Evolutionary conservation across 1,284 basidiomycete species (phyloP).

Genomic region (Termitomyces sp.): DNA sequence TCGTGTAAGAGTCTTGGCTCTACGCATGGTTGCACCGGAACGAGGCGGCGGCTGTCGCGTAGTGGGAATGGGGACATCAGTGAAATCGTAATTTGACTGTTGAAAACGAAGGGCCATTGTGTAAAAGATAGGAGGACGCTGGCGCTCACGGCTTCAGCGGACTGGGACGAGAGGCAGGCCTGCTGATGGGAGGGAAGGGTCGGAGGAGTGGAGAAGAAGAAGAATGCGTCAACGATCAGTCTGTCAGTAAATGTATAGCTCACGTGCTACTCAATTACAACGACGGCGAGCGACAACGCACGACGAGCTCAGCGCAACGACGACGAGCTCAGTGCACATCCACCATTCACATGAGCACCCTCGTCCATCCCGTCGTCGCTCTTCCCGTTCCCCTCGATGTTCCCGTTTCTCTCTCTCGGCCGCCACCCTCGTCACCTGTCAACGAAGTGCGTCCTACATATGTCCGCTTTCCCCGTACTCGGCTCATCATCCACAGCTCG

Average conservation of each 20-base stretch:
- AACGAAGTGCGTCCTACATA: conserved; percentile 2
- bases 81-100: conserved; percentile 45
- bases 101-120: conserved; percentile 55
- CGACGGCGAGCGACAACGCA: not conserved
- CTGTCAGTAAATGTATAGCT: conserved; percentile 3
- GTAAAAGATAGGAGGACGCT: conserved; percentile 25
- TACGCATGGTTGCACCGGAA: conserved; percentile 59
- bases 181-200: conserved; percentile 15
- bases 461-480: not conserved
- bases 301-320: not conserved
- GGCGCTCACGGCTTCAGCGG: conserved; percentile 21
- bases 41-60: conserved; percentile 49
- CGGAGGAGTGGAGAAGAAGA: conserved; percentile 18
- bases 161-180: conserved; percentile 24
- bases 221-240: conserved; percentile 7
- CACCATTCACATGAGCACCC: not conserved
- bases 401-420: not conserved
- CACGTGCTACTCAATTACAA: conserved; percentile 14
- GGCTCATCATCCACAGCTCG: conserved; percentile 37
- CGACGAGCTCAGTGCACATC: too few species aligned
- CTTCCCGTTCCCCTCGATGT: not conserved
- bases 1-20: conserved; percentile 92
- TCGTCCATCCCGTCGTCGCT: conserved; percentile 1
- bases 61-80: conserved; percentile 68
- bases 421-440: not conserved